Evolutionary conservation across 306 rosid species (phyloP).

Genomic region (Pyrus pyrifolia): DNA sequence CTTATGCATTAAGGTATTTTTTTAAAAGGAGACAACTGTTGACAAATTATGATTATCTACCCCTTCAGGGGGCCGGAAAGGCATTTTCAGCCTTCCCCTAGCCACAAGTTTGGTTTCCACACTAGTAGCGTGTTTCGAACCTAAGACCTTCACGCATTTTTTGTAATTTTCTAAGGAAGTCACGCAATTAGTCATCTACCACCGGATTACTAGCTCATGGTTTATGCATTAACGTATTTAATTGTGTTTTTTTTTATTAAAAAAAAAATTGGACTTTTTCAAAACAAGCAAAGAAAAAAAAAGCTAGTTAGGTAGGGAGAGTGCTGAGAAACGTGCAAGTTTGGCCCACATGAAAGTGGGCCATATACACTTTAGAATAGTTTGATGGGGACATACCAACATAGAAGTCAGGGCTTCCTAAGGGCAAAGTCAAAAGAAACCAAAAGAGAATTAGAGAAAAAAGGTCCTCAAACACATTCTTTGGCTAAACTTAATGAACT

Average conservation of each 20-base stretch:
- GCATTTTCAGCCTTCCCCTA: accelerated
- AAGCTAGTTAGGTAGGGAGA: neutral
- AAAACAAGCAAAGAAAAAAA: neutral
- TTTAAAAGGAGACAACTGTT: accelerated
- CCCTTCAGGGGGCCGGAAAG: accelerated
- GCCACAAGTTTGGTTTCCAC: too few species aligned
- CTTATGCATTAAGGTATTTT: too few species aligned
- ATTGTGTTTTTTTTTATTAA: too few species aligned
- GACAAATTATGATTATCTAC: accelerated
- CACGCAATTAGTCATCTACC: accelerated
- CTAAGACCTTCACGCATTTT: accelerated
- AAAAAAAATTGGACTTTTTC: too few species aligned
- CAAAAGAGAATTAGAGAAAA: neutral
- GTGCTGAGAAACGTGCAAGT: neutral
- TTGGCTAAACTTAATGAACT: neutral
- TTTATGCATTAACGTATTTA: too few species aligned
- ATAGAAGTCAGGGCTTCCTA: neutral
- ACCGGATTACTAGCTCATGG: accelerated
- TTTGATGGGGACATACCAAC: neutral
- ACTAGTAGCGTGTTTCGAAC: accelerated
- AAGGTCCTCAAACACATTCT: neutral
- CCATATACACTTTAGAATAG: neutral
- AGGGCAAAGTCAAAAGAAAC: neutral
- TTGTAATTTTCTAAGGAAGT: too few species aligned
- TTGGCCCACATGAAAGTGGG: constrained; percentile 3